Evolutionary conservation across 345 rosid species (phyloP).

Genomic region (Eucalyptus viminalis): DNA sequence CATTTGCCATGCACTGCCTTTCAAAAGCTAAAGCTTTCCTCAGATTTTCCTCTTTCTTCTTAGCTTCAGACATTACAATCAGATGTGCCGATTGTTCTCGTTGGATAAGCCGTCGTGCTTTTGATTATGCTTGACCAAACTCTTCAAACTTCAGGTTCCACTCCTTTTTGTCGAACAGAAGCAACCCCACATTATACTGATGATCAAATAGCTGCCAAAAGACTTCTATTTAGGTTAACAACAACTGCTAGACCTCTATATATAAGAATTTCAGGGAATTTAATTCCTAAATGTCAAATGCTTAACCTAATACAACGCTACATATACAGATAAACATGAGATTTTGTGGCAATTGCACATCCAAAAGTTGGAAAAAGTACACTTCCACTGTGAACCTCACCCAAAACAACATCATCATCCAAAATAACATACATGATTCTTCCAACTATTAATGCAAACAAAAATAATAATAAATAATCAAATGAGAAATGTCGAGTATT

Average conservation of each 20-base stretch:
- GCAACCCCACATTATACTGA: constrained; percentile 76
- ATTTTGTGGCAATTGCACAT: neutral
- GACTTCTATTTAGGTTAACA: neutral
- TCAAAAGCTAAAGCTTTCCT: constrained; percentile 34
- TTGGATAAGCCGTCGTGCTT: neutral
- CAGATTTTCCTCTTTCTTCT: constrained; percentile 11
- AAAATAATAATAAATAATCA: too few relatives aligned
- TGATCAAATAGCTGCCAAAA: constrained; percentile 50
- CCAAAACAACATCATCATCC: neutral
- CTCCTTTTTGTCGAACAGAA: constrained; percentile 69
- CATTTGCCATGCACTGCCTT: constrained; percentile 53
- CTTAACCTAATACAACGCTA: neutral
- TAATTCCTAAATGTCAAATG: neutral
- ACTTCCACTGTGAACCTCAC: neutral
- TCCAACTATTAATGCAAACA: neutral
- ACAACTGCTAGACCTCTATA: neutral
- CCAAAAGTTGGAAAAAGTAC: neutral
- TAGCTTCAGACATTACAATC: constrained; percentile 52
- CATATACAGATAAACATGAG: neutral
- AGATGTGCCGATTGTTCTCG: constrained; percentile 50
- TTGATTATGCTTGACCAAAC: constrained; percentile 28
- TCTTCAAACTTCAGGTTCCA: constrained; percentile 41
- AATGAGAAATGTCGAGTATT: neutral
- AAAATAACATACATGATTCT: neutral
- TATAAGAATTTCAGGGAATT: neutral